Evolutionary conservation across 352 stramenopile genomes (phyloP).

Genomic region (Globisporangium carolinianum): DNA sequence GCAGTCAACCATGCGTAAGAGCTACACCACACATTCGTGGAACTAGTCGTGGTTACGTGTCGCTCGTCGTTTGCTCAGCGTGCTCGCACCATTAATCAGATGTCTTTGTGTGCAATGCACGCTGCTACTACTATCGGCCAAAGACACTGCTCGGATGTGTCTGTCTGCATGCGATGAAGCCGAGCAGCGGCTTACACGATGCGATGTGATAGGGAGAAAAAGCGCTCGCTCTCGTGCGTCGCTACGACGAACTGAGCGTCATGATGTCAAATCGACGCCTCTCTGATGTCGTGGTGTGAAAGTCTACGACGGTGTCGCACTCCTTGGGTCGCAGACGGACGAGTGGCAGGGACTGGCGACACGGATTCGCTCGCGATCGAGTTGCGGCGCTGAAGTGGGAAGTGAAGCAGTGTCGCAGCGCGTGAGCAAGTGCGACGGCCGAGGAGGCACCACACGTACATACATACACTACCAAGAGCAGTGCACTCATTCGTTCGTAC

Average conservation of each 20-base stretch:
- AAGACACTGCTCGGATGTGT: no score
- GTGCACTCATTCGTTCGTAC: not conserved
- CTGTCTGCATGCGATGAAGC: no score
- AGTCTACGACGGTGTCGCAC: conserved; percentile 5
- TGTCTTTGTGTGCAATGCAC: no score
- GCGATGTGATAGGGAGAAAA: not conserved
- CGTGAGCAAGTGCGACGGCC: no score
- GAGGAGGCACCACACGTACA: not conserved
- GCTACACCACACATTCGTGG: no score
- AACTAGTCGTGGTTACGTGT: no score
- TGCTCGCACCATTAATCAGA: no score
- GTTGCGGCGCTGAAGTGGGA: conserved; percentile 5
- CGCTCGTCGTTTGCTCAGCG: no score
- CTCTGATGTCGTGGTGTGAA: not conserved
- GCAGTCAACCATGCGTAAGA: no score
- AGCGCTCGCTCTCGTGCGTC: not conserved
- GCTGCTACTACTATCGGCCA: no score
- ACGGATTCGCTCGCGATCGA: conserved; percentile 8
- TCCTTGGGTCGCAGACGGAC: not conserved
- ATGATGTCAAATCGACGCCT: not conserved
- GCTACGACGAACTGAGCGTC: not conserved
- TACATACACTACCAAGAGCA: not conserved
- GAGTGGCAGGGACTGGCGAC: not conserved
- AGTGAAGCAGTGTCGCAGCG: no score
- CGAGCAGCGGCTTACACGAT: not conserved